Percentiles rank a stretch among this genome's conserved stretches.
Evolutionary conservation across 1,284 basidiomycete genomes (phyloP).

Genomic region (Puccinia triticina): DNA sequence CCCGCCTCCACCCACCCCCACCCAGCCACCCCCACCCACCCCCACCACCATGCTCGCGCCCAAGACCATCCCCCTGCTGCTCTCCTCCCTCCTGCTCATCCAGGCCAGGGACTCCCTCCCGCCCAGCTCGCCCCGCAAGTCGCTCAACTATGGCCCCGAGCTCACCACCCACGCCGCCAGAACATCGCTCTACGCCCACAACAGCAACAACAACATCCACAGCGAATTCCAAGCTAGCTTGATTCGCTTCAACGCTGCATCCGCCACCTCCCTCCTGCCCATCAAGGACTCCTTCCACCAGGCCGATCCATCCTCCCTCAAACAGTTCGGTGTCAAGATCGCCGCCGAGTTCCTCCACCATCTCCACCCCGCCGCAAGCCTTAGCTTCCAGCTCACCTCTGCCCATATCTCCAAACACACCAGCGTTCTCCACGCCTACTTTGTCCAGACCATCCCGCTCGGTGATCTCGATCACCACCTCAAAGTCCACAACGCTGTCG

Average conservation of each 20-base stretch:
- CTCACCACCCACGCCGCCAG: conserved; percentile 5
- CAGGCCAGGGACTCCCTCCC: conserved; percentile 4
- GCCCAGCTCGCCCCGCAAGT: conserved; percentile 52
- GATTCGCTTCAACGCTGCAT: conserved; percentile 29
- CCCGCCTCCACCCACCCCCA: too few relatives aligned
- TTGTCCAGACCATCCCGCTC: conserved; percentile 66
- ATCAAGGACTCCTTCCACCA: not conserved
- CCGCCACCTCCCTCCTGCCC: not conserved
- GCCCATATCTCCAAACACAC: conserved; percentile 55
- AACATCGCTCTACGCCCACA: conserved; percentile 23
- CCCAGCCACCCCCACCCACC: not conserved
- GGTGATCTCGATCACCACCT: not conserved
- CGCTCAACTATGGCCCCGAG: conserved; percentile 55
- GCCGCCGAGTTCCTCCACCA: conserved; percentile 31
- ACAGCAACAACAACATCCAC: not conserved
- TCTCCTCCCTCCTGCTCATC: not conserved
- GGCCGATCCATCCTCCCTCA: conserved; percentile 28
- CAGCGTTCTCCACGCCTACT: conserved; percentile 55
- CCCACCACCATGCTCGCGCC: not conserved
- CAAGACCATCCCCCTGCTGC: not conserved
- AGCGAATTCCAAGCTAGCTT: not conserved
- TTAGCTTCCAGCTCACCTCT: conserved; percentile 54
- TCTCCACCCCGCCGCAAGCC: conserved; percentile 52
- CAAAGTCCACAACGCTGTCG: conserved; percentile 75
- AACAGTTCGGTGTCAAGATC: conserved; percentile 19